Evolutionary conservation across 441 rosid genomes (phyloP).

Genomic region (Brassica balearica): DNA sequence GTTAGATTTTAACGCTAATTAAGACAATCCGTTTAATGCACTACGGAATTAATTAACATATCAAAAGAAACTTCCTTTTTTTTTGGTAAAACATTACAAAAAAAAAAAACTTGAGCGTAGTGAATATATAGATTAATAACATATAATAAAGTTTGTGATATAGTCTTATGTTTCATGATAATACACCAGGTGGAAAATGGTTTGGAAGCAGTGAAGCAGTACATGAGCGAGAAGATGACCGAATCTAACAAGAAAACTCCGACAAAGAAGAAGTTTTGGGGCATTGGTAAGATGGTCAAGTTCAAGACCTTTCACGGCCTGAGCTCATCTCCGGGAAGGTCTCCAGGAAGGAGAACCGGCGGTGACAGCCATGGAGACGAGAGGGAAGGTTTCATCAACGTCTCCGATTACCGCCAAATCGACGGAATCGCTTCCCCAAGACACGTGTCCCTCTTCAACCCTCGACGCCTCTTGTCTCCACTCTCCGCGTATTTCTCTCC

Average conservation of each 20-base stretch:
- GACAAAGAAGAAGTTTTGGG: conserved; percentile 68
- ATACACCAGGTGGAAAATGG: too few species aligned
- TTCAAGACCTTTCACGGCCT: conserved; percentile 55
- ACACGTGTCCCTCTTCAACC: conserved; percentile 62
- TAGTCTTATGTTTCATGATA: too few species aligned
- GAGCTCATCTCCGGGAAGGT: conserved; percentile 42
- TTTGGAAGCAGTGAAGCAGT: too few species aligned
- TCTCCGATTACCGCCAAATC: conserved; percentile 52
- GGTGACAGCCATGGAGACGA: conserved; percentile 35
- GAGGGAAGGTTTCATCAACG: conserved; percentile 48
- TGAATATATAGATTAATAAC: too few species aligned
- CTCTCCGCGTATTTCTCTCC: conserved; percentile 43
- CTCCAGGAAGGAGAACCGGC: conserved; percentile 33
- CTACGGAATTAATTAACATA: conserved; percentile 1
- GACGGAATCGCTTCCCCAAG: conserved; percentile 65
- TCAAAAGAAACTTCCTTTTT: too few species aligned
- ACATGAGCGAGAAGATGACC: too few species aligned
- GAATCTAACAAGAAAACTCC: conserved; percentile 45
- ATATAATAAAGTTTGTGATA: too few species aligned
- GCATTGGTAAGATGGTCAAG: conserved; percentile 63
- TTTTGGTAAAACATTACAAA: too few species aligned
- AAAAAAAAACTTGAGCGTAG: too few species aligned
- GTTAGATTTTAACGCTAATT: neutral
- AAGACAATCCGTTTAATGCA: neutral
- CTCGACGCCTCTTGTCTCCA: conserved; percentile 72